These are phyloP conservation scores for Mycena filopes DNA, from an alignment of 768 basidiomycete genomes.

Conservation along the genomic window DNA sequence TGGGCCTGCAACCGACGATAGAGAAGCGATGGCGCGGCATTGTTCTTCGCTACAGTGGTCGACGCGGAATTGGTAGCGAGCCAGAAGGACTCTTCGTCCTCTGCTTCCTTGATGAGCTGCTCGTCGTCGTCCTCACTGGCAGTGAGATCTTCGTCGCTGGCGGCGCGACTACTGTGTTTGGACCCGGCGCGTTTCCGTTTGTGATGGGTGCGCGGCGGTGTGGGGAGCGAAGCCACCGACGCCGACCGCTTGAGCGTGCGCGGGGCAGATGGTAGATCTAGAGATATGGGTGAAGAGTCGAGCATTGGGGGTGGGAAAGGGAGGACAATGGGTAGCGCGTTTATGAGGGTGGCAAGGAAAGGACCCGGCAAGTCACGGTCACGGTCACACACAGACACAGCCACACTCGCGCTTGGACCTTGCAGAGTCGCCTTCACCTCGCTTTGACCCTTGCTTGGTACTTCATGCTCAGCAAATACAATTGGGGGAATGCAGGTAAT, in stretches of 20 bases:
- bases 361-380: neutral
- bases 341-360: slow-evolving; percentile 7
- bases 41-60: slow-evolving; percentile 8
- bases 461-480: too few relatives aligned
- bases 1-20: slow-evolving; percentile 47
- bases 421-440: too few relatives aligned
- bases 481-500: too few relatives aligned
- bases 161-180: slow-evolving; percentile 52
- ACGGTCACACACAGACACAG: neutral
- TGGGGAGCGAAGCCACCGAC: slow-evolving; percentile 72
- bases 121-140: slow-evolving; percentile 48
- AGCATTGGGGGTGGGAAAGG: slow-evolving; percentile 37
- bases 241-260: slow-evolving; percentile 70
- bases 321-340: slow-evolving; percentile 20
- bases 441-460: too few relatives aligned
- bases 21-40: slow-evolving; percentile 42
- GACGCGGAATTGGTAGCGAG: slow-evolving; percentile 38
- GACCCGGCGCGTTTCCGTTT: slow-evolving; percentile 58
- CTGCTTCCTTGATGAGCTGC: slow-evolving; percentile 42
- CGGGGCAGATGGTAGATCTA: slow-evolving; percentile 44
- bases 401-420: neutral
- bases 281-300: slow-evolving; percentile 46
- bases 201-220: slow-evolving; percentile 69
- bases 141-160: slow-evolving; percentile 47
- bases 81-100: slow-evolving; percentile 67